Conservation (phyloP, 495 filamentous ascomycete species). For the Pyrenopolyporus hunteri region DNA sequence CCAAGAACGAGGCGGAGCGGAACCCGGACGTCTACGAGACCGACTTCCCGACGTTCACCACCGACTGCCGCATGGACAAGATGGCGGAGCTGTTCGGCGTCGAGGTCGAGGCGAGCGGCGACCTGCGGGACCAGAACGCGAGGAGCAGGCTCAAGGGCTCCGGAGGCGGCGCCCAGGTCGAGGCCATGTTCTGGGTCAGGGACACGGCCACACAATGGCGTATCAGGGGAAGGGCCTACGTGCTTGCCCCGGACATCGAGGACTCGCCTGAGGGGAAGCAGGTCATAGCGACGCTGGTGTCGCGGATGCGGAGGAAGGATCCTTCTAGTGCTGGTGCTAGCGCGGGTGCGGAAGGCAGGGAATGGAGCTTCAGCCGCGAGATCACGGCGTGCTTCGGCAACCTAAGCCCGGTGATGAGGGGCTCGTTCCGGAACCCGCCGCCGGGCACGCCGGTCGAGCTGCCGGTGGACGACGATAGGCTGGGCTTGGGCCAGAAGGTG, state of each 20-base stretch:
- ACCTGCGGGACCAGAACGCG: conserved; percentile 18
- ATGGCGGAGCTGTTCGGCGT: conserved; percentile 65
- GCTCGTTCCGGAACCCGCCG: conserved; percentile 77
- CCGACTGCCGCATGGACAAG: conserved; percentile 88
- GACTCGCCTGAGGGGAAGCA: conserved; percentile 50
- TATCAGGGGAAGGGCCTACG: conserved; percentile 73
- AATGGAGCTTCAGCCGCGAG: conserved; percentile 75
- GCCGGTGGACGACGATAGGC: conserved; percentile 53
- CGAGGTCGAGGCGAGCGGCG: conserved; percentile 41
- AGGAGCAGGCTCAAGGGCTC: conserved; percentile 47
- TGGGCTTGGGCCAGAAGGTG: conserved; percentile 70
- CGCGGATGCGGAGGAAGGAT: conserved; percentile 49
- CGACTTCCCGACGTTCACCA: conserved; percentile 82
- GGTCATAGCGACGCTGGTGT: conserved; percentile 53
- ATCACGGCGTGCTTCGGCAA: conserved; percentile 89
- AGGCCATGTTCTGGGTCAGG: conserved; percentile 84
- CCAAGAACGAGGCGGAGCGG: conserved; percentile 60
- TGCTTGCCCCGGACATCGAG: conserved; percentile 66
- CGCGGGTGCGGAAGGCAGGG: conserved; percentile 28
- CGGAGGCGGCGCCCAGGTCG: conserved; percentile 71
- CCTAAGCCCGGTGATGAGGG: conserved; percentile 75
- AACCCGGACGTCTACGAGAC: conserved; percentile 74
- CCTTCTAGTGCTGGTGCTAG: no score
- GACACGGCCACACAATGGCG: conserved; percentile 81
- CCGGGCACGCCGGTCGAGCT: conserved; percentile 66